Base-by-base conservation (phyloP, 2,329 filamentous ascomycete genomes). In the Scedosporium minutisporum region DNA sequence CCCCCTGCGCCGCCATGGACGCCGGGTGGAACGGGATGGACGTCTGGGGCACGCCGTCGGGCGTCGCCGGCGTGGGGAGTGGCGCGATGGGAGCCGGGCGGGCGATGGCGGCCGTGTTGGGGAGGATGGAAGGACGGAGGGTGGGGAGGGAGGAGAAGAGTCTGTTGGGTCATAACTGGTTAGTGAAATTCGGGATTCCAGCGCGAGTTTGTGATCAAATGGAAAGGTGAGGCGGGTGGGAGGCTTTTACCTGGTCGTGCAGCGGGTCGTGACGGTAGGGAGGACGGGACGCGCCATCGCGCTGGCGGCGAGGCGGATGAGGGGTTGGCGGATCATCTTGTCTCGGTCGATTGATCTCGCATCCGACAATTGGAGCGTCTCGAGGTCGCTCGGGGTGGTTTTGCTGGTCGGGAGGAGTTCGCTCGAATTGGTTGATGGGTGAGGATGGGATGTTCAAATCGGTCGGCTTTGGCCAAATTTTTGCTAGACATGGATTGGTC, bases 11-110 rank as follows among this genome's bases (percentile, higher is more conserved):
- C n/a, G n/a, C n/a, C 58, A 73, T 77, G n/a, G 85, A 72, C 7
- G 80, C 79, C 33, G 83, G 83, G 70, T 84, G 78, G 29, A 79
- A 70, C 12, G 82, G 79, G 66, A 86, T 77, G 64, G 79, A 71
- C 12, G 73, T 68, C 61, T 69, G 71, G 25, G 78, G 74, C 10
- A 84, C 76, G 21, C 84, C 64, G 65, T 85, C 82, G 29, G 73
- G 70, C 16, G 64, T 62, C 1, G 67, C 61, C 21, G 65, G 61
- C 4, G 67, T 57, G 33, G 69, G 18, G 5, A 66, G 48, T 53
- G 68, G 65, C 66, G 66, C 65, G 63, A 71, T 67, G 63, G 66
- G 58, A 59, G 64, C 67, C 64, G 71, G 69, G 61, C 73, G 71
- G 48, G 60, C 25, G 69, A 76, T 70, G 48, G 70, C 68, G 41